Percentiles rank a stretch among this genome's conserved stretches.
phyloP scores from a whole-genome alignment of 2,329 filamentous ascomycete species.

The Blastomyces parvus region DNA sequence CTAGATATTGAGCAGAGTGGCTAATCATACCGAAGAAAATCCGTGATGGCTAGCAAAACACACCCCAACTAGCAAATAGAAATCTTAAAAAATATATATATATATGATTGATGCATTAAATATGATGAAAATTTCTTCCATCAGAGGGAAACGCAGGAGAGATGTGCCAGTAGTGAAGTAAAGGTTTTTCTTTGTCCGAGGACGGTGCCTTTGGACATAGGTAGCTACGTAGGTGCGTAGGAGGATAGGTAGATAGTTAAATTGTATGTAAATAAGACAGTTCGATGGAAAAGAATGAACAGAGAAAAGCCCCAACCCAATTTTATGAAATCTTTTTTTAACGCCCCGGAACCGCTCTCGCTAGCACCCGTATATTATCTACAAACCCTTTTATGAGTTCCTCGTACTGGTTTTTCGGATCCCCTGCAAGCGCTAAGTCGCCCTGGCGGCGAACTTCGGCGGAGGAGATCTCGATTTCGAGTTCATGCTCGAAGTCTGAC shows the following conservation, averaged over 20 bases:
- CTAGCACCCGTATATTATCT: constrained; percentile 41
- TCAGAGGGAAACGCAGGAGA: neutral
- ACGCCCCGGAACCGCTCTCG: constrained; percentile 29
- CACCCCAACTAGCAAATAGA: no score
- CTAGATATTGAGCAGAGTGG: no score
- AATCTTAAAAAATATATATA: no score
- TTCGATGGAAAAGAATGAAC: neutral
- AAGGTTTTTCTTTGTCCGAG: neutral
- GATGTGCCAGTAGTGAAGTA: no score
- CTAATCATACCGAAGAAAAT: no score
- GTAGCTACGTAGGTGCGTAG: no score
- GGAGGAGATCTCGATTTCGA: constrained; percentile 41
- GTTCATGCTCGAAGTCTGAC: constrained; percentile 30
- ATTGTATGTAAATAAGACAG: neutral
- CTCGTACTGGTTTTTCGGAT: constrained; percentile 37
- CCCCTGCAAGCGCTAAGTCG: constrained; percentile 30
- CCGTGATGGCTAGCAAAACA: no score
- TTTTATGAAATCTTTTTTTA: neutral
- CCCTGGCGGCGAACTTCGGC: constrained; percentile 38
- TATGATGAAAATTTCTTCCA: neutral
- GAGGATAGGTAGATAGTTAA: neutral
- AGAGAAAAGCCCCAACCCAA: no score
- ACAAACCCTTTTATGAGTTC: constrained; percentile 41
- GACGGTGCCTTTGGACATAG: neutral
- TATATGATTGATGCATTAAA: no score